These are phyloP conservation scores for Globisporangium emineosum DNA, from an alignment of 352 stramenopile genomes.

Conservation along the genomic window DNA sequence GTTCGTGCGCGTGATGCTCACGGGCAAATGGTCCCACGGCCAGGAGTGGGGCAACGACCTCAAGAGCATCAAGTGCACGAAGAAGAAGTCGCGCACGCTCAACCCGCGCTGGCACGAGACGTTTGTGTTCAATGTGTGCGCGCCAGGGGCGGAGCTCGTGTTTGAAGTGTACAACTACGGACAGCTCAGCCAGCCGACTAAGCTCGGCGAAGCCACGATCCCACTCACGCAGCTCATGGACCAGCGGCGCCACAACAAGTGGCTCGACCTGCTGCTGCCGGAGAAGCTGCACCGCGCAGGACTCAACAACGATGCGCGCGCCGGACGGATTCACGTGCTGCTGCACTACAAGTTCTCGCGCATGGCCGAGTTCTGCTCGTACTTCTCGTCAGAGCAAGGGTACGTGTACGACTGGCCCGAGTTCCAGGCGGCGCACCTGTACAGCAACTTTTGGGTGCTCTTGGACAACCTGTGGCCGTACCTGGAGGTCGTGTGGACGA, in stretches of 20 bases:
- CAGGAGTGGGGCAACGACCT: slow-evolving; percentile 83
- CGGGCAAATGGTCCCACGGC: slow-evolving; percentile 82
- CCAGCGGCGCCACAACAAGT: slow-evolving; percentile 85
- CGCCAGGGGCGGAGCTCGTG: slow-evolving; percentile 72
- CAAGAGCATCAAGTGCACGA: slow-evolving; percentile 80
- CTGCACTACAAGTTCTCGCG: slow-evolving; percentile 87
- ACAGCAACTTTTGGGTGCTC: slow-evolving; percentile 87
- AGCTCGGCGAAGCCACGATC: slow-evolving; percentile 77
- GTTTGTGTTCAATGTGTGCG: slow-evolving; percentile 87
- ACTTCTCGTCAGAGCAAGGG: slow-evolving; percentile 66
- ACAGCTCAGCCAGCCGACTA: slow-evolving; percentile 77
- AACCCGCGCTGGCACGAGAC: slow-evolving; percentile 87
- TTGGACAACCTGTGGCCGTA: slow-evolving; percentile 84
- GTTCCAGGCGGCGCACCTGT: slow-evolving; percentile 77
- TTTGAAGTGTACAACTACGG: slow-evolving; percentile 87
- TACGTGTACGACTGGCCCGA: slow-evolving; percentile 81
- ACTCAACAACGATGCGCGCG: slow-evolving; percentile 81
- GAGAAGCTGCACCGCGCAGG: slow-evolving; percentile 77
- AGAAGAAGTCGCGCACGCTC: slow-evolving; percentile 84
- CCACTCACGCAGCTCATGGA: slow-evolving; percentile 81
- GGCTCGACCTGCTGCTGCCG: slow-evolving; percentile 74
- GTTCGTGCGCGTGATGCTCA: slow-evolving; percentile 82
- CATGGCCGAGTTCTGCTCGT: slow-evolving; percentile 81
- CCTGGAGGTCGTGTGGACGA: slow-evolving; percentile 78
- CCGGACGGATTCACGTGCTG: slow-evolving; percentile 77